phyloP scores from a whole-genome alignment of 2,329 filamentous ascomycete species.

The Hirsutella minnesotensis region DNA sequence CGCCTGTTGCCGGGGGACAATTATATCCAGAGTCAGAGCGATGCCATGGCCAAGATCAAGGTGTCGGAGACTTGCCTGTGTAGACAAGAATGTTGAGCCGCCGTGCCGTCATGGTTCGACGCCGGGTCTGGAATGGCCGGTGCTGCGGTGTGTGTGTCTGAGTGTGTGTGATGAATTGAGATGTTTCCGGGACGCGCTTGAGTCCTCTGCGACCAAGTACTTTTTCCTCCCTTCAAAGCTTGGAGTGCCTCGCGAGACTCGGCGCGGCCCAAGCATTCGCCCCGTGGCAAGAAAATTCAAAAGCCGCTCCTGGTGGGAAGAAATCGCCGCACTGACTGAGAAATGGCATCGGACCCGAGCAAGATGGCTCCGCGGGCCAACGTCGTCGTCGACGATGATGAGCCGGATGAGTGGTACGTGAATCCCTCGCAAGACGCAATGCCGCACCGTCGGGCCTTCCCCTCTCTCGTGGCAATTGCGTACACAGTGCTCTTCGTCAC shows the following conservation, averaged over 20 bases:
- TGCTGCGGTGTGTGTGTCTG: not conserved
- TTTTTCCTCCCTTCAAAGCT: no score
- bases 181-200: no score
- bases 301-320: not conserved
- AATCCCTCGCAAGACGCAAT: slow-evolving; percentile 4
- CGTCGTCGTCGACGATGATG: slow-evolving; percentile 37
- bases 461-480: no score
- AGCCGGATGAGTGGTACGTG: slow-evolving; percentile 84
- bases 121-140: not conserved
- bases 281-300: no score
- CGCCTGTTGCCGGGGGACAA: no score
- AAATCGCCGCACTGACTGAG: not conserved
- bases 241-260: no score
- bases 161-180: no score
- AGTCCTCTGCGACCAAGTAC: no score
- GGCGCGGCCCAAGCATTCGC: no score
- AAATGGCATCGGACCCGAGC: not conserved
- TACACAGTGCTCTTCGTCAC: no score
- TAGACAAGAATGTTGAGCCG: slow-evolving; percentile 90
- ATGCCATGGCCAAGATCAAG: no score
- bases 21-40: no score
- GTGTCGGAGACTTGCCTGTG: slow-evolving; percentile 69
- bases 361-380: not conserved
- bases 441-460: not conserved
- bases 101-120: slow-evolving; percentile 44